Evolutionary conservation across 306 rosid genomes (phyloP).

Genomic region (Morella rubra): DNA sequence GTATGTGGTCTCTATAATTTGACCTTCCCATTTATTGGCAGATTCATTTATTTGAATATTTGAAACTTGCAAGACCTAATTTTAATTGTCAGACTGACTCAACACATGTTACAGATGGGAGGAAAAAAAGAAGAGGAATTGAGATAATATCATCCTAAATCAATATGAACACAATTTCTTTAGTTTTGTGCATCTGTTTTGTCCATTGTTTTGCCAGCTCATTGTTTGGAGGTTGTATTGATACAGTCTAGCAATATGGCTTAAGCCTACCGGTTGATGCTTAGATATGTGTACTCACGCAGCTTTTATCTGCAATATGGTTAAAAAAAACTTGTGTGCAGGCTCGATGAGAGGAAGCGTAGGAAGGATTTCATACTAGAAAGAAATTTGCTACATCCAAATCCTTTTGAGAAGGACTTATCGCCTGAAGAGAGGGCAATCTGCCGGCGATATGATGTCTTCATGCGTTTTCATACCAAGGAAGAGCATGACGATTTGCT

Average conservation of each 20-base stretch:
- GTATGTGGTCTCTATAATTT: constrained; percentile 35
- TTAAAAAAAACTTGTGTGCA: constrained; percentile 34
- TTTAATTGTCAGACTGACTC: background rate
- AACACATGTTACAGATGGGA: background rate
- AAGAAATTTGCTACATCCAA: constrained; percentile 76
- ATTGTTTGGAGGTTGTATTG: background rate
- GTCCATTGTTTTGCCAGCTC: background rate
- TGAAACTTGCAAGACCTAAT: background rate
- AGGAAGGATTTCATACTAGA: constrained; percentile 86
- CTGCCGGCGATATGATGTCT: constrained; percentile 69
- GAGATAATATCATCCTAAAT: background rate
- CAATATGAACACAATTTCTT: background rate
- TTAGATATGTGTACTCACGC: background rate
- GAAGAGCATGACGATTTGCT: constrained; percentile 84
- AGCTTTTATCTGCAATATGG: constrained; percentile 16
- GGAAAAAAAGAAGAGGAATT: background rate
- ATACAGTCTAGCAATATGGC: background rate
- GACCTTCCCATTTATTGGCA: constrained; percentile 17
- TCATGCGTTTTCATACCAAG: constrained; percentile 90
- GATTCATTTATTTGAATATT: background rate
- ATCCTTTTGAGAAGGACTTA: constrained; percentile 73
- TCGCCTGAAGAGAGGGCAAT: constrained; percentile 69
- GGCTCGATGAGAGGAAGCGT: constrained; percentile 94
- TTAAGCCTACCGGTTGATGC: background rate
- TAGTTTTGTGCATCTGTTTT: too few species aligned